These are phyloP conservation scores for Erodium trifolium DNA, from an alignment of 441 rosid genomes.

Conservation along the genomic window DNA sequence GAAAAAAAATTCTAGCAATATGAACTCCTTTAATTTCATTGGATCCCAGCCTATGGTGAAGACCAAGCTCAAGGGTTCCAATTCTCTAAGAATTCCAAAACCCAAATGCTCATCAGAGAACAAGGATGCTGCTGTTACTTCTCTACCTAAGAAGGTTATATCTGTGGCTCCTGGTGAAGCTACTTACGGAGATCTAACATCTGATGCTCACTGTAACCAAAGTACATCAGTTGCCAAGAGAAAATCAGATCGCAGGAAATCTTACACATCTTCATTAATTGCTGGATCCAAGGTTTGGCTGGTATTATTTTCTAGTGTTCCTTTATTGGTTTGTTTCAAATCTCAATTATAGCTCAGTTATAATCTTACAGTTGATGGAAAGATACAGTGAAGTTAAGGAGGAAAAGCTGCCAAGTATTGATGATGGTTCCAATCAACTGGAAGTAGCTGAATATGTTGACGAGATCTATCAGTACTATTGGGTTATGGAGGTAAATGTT, in stretches of 20 bases:
- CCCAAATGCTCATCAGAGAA: constrained; percentile 29
- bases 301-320: not conserved
- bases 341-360: constrained; percentile 16
- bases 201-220: constrained; percentile 26
- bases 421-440: constrained; percentile 63
- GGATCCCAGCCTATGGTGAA: constrained; percentile 39
- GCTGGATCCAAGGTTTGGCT: constrained; percentile 55
- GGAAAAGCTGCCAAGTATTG: constrained; percentile 57
- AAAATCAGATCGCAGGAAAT: constrained; percentile 70
- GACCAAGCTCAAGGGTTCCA: constrained; percentile 34
- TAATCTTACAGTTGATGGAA: constrained; percentile 44
- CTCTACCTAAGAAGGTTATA: constrained; percentile 28
- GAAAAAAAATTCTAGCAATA: not conserved
- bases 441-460: constrained; percentile 97
- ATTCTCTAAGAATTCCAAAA: constrained; percentile 30
- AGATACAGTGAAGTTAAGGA: constrained; percentile 36
- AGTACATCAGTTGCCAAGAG: constrained; percentile 28
- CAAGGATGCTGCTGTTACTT: constrained; percentile 22
- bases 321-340: constrained; percentile 10
- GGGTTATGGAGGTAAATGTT: constrained; percentile 69
- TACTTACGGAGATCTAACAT: constrained; percentile 23
- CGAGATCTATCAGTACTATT: constrained; percentile 79
- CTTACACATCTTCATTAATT: constrained; percentile 70
- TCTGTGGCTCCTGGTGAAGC: constrained; percentile 32
- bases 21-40: not conserved